Base-by-base conservation (phyloP, 352 stramenopile genomes). In the Phytophthora quininea region DNA sequence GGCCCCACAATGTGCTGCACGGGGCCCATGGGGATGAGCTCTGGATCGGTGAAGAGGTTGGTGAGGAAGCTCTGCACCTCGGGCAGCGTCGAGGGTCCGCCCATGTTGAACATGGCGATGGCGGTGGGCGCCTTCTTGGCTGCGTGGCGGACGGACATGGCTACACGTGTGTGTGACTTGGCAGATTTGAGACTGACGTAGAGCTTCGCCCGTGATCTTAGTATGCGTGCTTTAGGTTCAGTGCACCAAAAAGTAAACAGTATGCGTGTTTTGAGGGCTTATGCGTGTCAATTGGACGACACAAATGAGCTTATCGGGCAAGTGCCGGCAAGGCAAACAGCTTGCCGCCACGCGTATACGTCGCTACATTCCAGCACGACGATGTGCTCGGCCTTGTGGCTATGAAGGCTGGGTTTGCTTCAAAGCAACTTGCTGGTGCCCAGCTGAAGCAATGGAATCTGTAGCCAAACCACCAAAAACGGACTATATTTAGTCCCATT, bases 1-100 rank as follows among this genome's bases (percentile, higher is more conserved):
- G 80, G 82, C 9, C 84, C 85, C 7, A 99, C 82, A 10, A 89
- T 77, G 33, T 90, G 65, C 64, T 99, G 88, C 49, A 96, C 65
- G 7, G 71, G 71, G 12, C 97, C 97, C 59, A 99, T 96, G 15
- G 96, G 96, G 75, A 99, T 99, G 72, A 99, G 99, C 73, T 99
- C 98, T 4, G 95, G 93, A 82, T 99, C 97, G 40, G 90, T 93
- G 84, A 99, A 99, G 40, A 99, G 87, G 79, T 99, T 99, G 62
- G 97, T 99, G 47, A 99, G 85, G 79, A 99, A 99, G 77, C 80
- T 82, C 87, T 98, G 90, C 40, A 99, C 97, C 69, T 99, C 96
- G 40, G 95, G 76, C 8, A 94, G 75, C 14, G 88, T 98, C 61
- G 97, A 97, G 8, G 98, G 98, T 1, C 98, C 98, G 63, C 98